These are phyloP conservation scores for Penicillium turbatum DNA, from an alignment of 495 filamentous ascomycete genomes.

Conservation along the genomic window DNA sequence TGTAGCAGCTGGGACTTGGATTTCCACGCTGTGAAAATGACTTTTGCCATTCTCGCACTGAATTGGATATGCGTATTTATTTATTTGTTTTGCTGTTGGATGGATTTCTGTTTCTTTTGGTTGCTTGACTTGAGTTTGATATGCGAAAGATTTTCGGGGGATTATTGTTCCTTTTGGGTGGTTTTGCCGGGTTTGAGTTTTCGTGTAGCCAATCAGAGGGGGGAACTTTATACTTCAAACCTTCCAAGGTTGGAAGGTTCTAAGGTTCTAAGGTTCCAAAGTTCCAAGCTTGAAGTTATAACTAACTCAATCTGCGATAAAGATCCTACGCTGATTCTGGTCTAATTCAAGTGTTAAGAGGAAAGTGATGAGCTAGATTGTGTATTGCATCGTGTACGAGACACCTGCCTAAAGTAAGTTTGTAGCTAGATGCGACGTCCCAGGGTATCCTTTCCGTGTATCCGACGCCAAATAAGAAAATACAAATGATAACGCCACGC, in stretches of 20 bases:
- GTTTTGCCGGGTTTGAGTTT: slow-evolving; percentile 7
- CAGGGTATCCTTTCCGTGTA: slow-evolving; percentile 30
- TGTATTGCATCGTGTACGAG: slow-evolving; percentile 1
- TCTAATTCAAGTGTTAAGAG: no score
- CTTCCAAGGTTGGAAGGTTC: no score
- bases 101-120: not conserved
- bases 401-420: not conserved
- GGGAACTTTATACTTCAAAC: slow-evolving; percentile 1
- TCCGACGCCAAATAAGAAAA: slow-evolving; percentile 15
- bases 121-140: slow-evolving; percentile 1
- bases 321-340: no score
- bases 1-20: slow-evolving; percentile 57
- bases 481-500: slow-evolving; percentile 32
- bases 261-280: no score
- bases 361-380: not conserved
- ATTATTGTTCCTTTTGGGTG: slow-evolving; percentile 11
- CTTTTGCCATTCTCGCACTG: slow-evolving; percentile 61
- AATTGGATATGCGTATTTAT: not conserved
- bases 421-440: slow-evolving; percentile 11
- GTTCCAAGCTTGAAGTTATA: no score
- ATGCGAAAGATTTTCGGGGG: slow-evolving; percentile 16
- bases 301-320: no score
- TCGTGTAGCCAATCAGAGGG: slow-evolving; percentile 5
- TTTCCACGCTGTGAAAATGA: slow-evolving; percentile 79
- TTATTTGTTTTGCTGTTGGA: not conserved